These are phyloP conservation scores for Angophora floribunda DNA, from an alignment of 345 rosid species.

Conservation along the genomic window DNA sequence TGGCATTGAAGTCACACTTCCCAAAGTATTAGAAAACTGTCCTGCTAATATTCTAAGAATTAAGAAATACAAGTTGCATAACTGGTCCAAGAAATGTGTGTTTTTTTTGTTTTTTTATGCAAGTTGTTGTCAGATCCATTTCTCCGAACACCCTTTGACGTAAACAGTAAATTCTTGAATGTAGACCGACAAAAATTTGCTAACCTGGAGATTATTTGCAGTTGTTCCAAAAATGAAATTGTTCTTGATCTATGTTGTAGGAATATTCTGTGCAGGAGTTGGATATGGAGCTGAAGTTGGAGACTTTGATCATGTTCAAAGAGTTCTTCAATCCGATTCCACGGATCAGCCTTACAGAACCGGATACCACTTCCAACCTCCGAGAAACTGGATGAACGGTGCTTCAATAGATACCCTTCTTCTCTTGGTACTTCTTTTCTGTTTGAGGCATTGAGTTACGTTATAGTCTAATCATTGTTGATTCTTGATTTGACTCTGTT, in stretches of 20 bases:
- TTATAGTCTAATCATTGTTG: background rate
- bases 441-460: background rate
- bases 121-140: background rate
- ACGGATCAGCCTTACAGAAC: conserved; percentile 16
- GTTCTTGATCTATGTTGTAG: background rate
- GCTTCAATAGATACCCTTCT: background rate
- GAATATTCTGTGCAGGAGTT: background rate
- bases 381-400: conserved; percentile 45
- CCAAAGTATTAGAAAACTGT: background rate
- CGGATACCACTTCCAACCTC: conserved; percentile 43
- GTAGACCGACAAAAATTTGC: background rate
- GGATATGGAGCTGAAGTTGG: background rate
- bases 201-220: background rate
- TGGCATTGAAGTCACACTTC: background rate
- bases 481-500: background rate
- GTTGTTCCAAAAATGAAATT: background rate
- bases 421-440: background rate
- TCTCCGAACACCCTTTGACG: background rate
- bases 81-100: background rate
- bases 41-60: background rate
- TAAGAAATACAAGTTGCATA: background rate
- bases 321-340: background rate
- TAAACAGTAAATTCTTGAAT: background rate
- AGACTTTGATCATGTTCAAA: background rate
- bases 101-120: background rate